A percentile compares a stretch with the other conserved stretches of the same genome.
These are phyloP conservation scores for Bjerkandera adusta DNA, from an alignment of 1,284 basidiomycete genomes.

Conservation along the genomic window DNA sequence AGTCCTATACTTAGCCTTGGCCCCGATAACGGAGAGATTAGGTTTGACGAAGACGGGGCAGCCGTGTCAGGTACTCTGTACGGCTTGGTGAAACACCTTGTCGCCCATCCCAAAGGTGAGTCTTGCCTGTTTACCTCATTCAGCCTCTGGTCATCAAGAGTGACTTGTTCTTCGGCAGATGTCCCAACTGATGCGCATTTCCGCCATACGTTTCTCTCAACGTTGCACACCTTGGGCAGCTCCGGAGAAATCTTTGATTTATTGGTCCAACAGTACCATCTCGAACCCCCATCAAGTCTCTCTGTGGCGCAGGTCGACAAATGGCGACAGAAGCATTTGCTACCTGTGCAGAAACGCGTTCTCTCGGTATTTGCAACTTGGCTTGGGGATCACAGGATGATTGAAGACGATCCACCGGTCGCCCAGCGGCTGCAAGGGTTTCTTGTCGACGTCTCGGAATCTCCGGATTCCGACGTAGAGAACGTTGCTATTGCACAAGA, in stretches of 20 bases:
- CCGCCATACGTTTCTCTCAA: conserved; percentile 71
- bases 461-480: too few species aligned
- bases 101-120: conserved; percentile 55
- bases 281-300: conserved; percentile 51
- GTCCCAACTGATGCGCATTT: conserved; percentile 48
- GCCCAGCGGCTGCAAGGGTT: conserved; percentile 56
- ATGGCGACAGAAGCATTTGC: conserved; percentile 64
- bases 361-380: conserved; percentile 57
- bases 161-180: conserved; percentile 29
- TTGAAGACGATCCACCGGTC: conserved; percentile 64
- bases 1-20: too few species aligned
- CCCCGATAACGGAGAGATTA: conserved; percentile 53
- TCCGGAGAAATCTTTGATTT: conserved; percentile 66
- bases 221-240: conserved; percentile 76
- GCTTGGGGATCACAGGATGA: conserved; percentile 56
- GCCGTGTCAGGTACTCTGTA: conserved; percentile 66
- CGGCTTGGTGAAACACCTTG: conserved; percentile 70
- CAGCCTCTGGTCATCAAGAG: background rate
- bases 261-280: conserved; percentile 62
- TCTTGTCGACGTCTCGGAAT: conserved; percentile 41
- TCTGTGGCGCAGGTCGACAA: conserved; percentile 51
- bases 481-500: conserved; percentile 47
- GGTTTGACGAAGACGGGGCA: conserved; percentile 52
- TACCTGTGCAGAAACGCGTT: conserved; percentile 54
- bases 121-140: background rate